A percentile compares a stretch with the other conserved stretches of the same genome.
Evolutionary conservation across 306 rosid genomes (phyloP).

Genomic region (Hippophae rhamnoides): DNA sequence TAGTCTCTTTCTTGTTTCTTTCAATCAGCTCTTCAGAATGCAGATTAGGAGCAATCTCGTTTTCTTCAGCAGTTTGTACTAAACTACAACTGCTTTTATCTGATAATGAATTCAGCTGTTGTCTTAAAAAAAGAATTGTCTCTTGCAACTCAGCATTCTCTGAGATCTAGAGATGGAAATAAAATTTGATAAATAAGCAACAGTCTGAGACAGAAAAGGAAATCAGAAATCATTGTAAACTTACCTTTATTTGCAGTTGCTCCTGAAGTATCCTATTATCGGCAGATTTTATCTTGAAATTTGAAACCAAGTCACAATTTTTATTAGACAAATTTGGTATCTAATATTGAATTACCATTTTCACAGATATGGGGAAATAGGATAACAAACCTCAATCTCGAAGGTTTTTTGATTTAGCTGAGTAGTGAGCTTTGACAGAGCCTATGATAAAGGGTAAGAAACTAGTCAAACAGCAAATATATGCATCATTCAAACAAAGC

Average conservation of each 20-base stretch:
- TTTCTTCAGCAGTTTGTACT: conserved; percentile 19
- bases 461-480: conserved; percentile 16
- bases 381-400: conserved; percentile 73
- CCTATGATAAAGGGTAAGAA: conserved; percentile 31
- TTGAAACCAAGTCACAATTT: conserved; percentile 16
- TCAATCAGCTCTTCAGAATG: conserved; percentile 23
- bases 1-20: conserved; percentile 24
- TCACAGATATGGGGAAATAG: conserved; percentile 16
- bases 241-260: conserved; percentile 71
- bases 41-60: conserved; percentile 16
- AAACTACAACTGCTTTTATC: conserved; percentile 28
- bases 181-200: conserved; percentile 12
- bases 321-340: not conserved
- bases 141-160: conserved; percentile 72
- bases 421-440: conserved; percentile 55
- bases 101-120: conserved; percentile 34
- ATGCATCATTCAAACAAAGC: not conserved
- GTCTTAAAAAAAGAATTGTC: conserved; percentile 55
- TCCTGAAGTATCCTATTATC: conserved; percentile 88
- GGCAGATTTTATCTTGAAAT: conserved; percentile 68
- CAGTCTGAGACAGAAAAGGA: conserved; percentile 10
- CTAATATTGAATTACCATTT: conserved; percentile 11
- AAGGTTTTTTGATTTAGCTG: conserved; percentile 67
- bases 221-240: conserved; percentile 3
- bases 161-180: conserved; percentile 30